Evolutionary conservation across 139 green algal genomes (phyloP).

Genomic region (Coelastrella sp.): DNA sequence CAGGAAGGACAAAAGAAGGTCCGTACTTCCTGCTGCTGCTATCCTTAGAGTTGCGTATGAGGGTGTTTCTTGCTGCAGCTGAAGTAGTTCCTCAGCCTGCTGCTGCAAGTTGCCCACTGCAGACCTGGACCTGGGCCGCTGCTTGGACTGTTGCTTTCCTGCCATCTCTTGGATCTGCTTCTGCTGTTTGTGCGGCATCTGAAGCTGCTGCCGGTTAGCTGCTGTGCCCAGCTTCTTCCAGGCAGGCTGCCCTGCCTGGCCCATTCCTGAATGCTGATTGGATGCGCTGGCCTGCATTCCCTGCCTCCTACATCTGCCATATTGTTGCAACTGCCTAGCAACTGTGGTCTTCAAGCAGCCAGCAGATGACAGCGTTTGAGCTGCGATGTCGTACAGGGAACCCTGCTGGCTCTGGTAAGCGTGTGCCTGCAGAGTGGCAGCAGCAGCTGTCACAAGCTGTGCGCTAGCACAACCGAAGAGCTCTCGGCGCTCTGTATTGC

Average conservation of each 20-base stretch:
- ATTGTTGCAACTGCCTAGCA: no score
- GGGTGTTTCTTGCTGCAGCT: neutral
- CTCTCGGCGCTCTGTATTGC: no score
- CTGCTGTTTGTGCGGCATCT: slow-evolving; percentile 4
- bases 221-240: neutral
- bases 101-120: slow-evolving; percentile 4
- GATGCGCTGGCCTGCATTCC: neutral
- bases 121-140: neutral
- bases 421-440: no score
- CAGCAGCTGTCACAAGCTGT: neutral
- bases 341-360: no score
- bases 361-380: no score
- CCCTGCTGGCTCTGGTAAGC: no score
- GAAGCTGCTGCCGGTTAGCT: neutral
- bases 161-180: neutral
- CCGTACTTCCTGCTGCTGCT: slow-evolving; percentile 27
- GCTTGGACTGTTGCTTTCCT: neutral
- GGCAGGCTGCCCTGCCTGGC: no score
- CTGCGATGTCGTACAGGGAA: no score
- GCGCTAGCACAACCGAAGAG: neutral
- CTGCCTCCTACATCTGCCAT: neutral
- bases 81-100: neutral
- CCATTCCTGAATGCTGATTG: no score
- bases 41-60: neutral
- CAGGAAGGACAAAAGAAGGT: slow-evolving; percentile 32